Evolutionary conservation across 2,329 filamentous ascomycete genomes (phyloP).

Genomic region (Elsinoe perseae): DNA sequence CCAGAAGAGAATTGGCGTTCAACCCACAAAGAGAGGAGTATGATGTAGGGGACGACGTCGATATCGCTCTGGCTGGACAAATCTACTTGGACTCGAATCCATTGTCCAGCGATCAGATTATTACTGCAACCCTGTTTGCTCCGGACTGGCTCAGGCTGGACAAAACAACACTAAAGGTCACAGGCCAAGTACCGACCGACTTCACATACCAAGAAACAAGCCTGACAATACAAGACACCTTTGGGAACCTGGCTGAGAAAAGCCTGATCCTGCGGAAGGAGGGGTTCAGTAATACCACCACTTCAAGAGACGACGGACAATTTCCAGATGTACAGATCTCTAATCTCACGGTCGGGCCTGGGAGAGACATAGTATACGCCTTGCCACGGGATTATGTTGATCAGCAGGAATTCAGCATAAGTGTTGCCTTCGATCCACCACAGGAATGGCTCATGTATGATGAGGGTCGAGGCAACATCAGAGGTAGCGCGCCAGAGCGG

Average conservation of each 20-base stretch:
- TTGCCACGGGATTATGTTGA: conserved; percentile 40
- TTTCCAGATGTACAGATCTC: conserved; percentile 29
- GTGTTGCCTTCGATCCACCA: conserved; percentile 38
- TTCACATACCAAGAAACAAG: conserved; percentile 56
- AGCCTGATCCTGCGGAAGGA: conserved; percentile 37
- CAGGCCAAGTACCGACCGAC: conserved; percentile 55
- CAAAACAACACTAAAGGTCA: conserved; percentile 51
- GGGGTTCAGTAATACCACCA: conserved; percentile 18
- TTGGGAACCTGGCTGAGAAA: conserved; percentile 51
- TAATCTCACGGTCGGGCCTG: conserved; percentile 42
- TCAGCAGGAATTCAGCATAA: conserved; percentile 35
- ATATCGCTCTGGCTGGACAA: conserved; percentile 5
- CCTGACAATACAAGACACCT: conserved; percentile 53
- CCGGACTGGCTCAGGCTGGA: conserved; percentile 64
- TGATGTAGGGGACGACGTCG: conserved; percentile 47
- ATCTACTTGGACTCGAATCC: not conserved
- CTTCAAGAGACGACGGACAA: not conserved
- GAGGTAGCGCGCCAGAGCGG: conserved; percentile 42
- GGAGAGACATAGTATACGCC: conserved; percentile 42
- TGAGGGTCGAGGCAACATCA: conserved; percentile 35
- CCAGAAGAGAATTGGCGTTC: conserved; percentile 61
- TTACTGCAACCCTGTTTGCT: not conserved
- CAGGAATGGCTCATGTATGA: conserved; percentile 46
- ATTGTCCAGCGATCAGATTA: not conserved
- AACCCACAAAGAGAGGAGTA: conserved; percentile 49